Evolutionary conservation across 768 basidiomycete species (phyloP).

Genomic region (Tephrocybe sp.): DNA sequence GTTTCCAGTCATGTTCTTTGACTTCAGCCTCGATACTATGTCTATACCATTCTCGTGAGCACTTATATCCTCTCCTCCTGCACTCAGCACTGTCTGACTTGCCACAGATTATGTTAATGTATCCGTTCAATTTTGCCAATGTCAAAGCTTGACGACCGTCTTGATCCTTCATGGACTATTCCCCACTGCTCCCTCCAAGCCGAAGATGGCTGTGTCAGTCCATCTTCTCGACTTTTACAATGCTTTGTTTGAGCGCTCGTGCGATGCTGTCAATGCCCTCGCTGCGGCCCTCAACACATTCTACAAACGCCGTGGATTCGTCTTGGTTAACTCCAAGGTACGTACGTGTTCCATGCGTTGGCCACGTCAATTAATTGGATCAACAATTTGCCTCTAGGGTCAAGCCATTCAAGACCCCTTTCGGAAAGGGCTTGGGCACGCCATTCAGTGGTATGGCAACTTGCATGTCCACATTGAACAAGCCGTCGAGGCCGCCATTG

Average conservation of each 20-base stretch:
- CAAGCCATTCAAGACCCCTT: constrained; percentile 23
- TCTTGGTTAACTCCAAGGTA: constrained; percentile 18
- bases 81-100: no score
- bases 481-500: neutral
- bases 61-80: neutral
- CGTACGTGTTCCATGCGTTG: neutral
- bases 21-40: constrained; percentile 9
- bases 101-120: constrained; percentile 16
- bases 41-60: constrained; percentile 14
- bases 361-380: no score
- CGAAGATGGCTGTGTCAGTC: constrained; percentile 25
- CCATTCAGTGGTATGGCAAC: constrained; percentile 15
- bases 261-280: no score
- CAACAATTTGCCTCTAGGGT: constrained; percentile 24
- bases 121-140: constrained; percentile 19
- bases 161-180: constrained; percentile 32
- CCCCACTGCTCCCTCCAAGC: constrained; percentile 25
- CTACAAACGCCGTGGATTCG: constrained; percentile 24
- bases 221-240: constrained; percentile 31
- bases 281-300: no score
- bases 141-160: constrained; percentile 17
- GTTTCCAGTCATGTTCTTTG: neutral
- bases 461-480: constrained; percentile 7
- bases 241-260: constrained; percentile 32
- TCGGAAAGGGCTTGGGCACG: no score